Evolutionary conservation across 306 rosid species (phyloP).

Genomic region (Castanopsis chinensis): DNA sequence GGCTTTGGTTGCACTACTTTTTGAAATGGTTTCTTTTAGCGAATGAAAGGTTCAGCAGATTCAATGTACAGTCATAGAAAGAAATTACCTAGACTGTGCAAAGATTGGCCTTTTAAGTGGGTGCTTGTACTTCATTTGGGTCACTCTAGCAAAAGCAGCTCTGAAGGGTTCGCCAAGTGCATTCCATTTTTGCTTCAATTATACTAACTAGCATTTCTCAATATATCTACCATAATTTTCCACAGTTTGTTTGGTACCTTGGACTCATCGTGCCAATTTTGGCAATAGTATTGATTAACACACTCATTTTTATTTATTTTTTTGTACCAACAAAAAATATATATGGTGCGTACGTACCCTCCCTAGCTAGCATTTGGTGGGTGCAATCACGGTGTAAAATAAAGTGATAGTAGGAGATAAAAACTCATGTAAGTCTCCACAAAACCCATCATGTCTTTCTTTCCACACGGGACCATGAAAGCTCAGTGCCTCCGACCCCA

Average conservation of each 20-base stretch:
- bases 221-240: not conserved
- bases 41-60: not conserved
- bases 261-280: not conserved
- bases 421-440: not conserved
- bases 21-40: not conserved
- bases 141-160: not conserved
- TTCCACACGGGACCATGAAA: conserved; percentile 30
- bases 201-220: not conserved
- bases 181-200: not conserved
- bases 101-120: not conserved
- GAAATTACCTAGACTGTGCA: not conserved
- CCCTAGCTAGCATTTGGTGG: not conserved
- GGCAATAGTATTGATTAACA: not conserved
- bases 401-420: not conserved
- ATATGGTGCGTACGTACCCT: too few species aligned
- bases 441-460: conserved; percentile 23
- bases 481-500: conserved; percentile 71
- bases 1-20: not conserved
- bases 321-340: not conserved
- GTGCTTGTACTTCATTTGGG: too few species aligned
- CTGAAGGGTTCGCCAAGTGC: not conserved
- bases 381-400: not conserved
- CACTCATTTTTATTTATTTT: not conserved
- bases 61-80: not conserved
- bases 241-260: not conserved